Base-by-base conservation (phyloP, 805 yeast species). In the Metschnikowia dekortorum region DNA sequence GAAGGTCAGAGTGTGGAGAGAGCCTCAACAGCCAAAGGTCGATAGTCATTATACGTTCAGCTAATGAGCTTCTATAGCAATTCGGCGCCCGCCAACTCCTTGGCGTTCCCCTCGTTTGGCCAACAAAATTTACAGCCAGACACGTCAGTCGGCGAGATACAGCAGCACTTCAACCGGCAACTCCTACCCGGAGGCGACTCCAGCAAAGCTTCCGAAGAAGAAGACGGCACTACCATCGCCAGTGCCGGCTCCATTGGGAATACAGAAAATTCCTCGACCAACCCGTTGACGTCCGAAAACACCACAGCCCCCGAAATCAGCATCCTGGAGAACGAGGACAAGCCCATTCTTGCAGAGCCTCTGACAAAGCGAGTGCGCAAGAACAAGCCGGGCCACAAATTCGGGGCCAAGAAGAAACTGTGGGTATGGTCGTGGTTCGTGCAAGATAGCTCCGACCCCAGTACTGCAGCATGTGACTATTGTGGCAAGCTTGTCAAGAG, bases 351-450 rank as follows among this genome's bases (percentile, higher is more conserved):
- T 2, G 18, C 31, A 3, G 51, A 39, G 30, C 29, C 18, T 8
- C 32, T 26, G 48, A 1, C n/a, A 28, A 66, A 64, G 51, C 60
- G 61, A 39, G 72, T 66, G 44, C 65, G 74, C 22, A 66, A 64
- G 18, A 78, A 77, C 58, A 68, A 78, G 47, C 82, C 82, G 1
- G 83, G 83, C 7, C 81, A 76, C 55, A 76, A 73, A 56, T 79
- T 78, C 52, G 85, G 85, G 14, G 85, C 85, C 14, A 80, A 79
- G 58, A 80, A 80, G 70, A 76, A 74, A 55, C 78, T 82, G 32
- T 81, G 84, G 84, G 84, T 80, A 11, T 81, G 85, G 85, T 64
- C 74, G 18, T 81, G 85, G 84, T 81, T 80, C 57, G 69, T 69
- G 11, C 84, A 81, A 57, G 83, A 79, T 58, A 59, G 61, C 14